Base-by-base conservation (phyloP, 2,329 filamentous ascomycete genomes). In the Monilinia aucupariae region DNA sequence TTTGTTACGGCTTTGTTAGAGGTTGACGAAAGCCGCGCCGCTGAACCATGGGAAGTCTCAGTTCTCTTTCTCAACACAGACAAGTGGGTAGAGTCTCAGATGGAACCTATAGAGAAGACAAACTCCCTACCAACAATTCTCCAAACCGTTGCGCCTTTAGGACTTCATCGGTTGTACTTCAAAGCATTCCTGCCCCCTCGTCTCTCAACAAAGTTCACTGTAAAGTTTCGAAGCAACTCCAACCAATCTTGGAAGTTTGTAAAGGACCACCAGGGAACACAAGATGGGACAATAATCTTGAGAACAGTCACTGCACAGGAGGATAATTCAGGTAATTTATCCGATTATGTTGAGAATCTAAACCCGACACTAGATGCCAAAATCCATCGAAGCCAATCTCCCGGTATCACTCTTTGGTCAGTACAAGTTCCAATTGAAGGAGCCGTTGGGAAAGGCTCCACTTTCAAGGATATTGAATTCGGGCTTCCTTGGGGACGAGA, bases 401-500 rank as follows among this genome's bases (percentile, higher is more conserved):
- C 87, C 3, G 77, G 83, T 25, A 90, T 88, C 1, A 78, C 80
- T n/a, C 76, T 93, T 0, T 93, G 90, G 87, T 82, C 81, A n/a
- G 74, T 92, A 25, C 80, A 83, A 32, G 77, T 81, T 15, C 75
- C 78, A 0, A 81, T 90, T 2, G 74, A 77, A 43, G 77, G 82
- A 5, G 85, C 86, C 0, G 76, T 81, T 25, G 82, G 80, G 0
- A 79, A 84, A 47, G 73, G 79, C 4, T 89, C 91, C 4, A 79
- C 82, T 0, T 80, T 81, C 61, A 81, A 80, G 37, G 66, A 70
- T 20, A 66, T 73, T 56, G 70, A 65, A 32, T 70, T 75, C 59
- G 73, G 73, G 39, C 37, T 72, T 15, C 73, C 73, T 41, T 75
- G 73, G 73, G 71, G 72, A 30, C 52, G 66, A 17, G 69, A 68